phyloP scores from a whole-genome alignment of 1,284 basidiomycete species.

The Phaffia rhodozyma region DNA sequence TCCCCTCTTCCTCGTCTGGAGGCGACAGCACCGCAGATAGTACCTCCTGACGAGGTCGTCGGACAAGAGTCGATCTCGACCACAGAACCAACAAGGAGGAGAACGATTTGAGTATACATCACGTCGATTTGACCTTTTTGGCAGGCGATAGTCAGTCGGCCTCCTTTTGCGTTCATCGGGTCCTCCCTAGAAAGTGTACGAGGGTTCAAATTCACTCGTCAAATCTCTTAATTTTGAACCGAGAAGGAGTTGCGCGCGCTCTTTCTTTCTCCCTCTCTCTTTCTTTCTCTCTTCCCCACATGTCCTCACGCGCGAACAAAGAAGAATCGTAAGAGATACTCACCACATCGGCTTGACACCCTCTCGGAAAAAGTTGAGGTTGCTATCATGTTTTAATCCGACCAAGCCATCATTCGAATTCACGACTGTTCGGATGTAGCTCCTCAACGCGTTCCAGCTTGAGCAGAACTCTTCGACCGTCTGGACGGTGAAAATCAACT shows the following conservation, averaged over 20 bases:
- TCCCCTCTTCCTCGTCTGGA: constrained; percentile 21
- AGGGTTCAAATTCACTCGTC: neutral
- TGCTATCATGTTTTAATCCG: constrained; percentile 25
- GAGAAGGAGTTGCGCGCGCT: neutral
- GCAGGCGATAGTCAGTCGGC: constrained; percentile 7
- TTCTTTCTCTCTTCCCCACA: no score
- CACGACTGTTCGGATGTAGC: constrained; percentile 2
- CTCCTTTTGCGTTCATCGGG: constrained; percentile 4
- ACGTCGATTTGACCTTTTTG: neutral
- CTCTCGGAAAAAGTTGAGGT: constrained; percentile 28
- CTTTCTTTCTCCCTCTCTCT: no score
- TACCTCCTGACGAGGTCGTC: constrained; percentile 12
- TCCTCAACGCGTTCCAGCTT: constrained; percentile 27
- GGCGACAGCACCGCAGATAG: constrained; percentile 25
- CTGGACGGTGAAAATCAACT: constrained; percentile 22
- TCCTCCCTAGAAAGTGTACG: constrained; percentile 6
- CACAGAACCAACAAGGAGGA: constrained; percentile 23
- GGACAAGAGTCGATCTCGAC: constrained; percentile 19
- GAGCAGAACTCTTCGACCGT: constrained; percentile 26
- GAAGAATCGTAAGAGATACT: neutral
- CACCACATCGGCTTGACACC: constrained; percentile 31
- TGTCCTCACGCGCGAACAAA: neutral
- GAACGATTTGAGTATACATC: constrained; percentile 4
- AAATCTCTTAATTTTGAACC: neutral
- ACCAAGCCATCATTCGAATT: constrained; percentile 23